These are phyloP conservation scores for Halophytophthora polymorphica DNA, from an alignment of 352 stramenopile genomes.

Conservation along the genomic window DNA sequence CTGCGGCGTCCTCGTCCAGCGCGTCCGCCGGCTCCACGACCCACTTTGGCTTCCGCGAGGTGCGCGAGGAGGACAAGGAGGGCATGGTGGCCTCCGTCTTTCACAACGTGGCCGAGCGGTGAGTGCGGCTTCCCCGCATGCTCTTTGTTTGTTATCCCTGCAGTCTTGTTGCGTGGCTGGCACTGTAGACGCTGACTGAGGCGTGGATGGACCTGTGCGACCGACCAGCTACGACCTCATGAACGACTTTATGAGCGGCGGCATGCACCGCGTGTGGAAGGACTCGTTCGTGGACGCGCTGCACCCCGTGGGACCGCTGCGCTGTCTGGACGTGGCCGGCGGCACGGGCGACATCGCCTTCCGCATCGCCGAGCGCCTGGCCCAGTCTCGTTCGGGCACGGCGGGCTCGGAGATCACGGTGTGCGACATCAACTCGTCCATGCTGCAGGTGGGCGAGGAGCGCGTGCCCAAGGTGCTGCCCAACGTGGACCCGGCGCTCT, in stretches of 20 bases:
- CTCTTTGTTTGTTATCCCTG: not conserved
- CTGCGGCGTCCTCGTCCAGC: not conserved
- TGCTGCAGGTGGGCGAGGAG: constrained; percentile 95
- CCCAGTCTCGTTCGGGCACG: constrained; percentile 26
- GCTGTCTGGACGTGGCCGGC: constrained; percentile 96
- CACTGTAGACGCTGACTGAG: constrained; percentile 1
- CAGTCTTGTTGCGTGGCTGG: not conserved
- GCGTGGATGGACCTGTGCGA: not conserved
- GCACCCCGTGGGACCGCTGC: constrained; percentile 67
- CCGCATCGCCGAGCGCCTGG: constrained; percentile 88
- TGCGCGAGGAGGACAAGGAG: constrained; percentile 93
- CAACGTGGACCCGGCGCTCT: constrained; percentile 48
- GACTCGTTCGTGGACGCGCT: constrained; percentile 93
- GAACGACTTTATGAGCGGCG: constrained; percentile 99
- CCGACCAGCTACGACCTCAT: constrained; percentile 93
- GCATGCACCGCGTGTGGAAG: constrained; percentile 96
- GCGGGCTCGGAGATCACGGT: constrained; percentile 89
- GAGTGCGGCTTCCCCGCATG: constrained; percentile 27
- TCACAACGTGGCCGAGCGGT: constrained; percentile 96
- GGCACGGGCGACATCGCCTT: constrained; percentile 99
- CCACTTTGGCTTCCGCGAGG: constrained; percentile 90
- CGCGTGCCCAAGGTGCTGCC: constrained; percentile 77
- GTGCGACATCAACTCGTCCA: constrained; percentile 99
- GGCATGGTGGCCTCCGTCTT: constrained; percentile 95
- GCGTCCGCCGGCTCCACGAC: constrained; percentile 38